Evolutionary conservation across 148 eudicot genomes (phyloP).

Genomic region (Rhododendron kiyosumense): DNA sequence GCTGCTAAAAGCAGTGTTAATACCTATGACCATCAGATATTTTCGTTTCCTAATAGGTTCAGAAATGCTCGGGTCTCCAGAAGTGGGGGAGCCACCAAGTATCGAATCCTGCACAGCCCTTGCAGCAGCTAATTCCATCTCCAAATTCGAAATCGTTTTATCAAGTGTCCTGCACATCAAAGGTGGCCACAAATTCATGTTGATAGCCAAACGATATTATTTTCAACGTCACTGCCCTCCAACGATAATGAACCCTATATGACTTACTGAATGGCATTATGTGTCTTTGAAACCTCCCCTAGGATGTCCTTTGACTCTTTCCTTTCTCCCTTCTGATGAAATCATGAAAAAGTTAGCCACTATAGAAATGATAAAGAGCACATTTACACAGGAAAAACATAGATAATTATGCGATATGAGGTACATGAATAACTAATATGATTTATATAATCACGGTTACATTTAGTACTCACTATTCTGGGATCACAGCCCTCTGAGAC

Average conservation of each 20-base stretch:
- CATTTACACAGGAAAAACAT: not conserved
- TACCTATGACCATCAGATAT: conserved; percentile 80
- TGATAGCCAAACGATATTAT: not conserved
- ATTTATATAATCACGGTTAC: not conserved
- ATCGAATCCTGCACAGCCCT: conserved; percentile 83
- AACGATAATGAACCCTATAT: not conserved
- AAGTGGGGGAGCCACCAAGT: conserved; percentile 58
- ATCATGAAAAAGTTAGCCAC: not conserved
- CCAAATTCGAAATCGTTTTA: conserved; percentile 78
- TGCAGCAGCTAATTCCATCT: conserved; percentile 94
- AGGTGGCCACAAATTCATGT: conserved; percentile 4
- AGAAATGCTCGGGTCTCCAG: conserved; percentile 31
- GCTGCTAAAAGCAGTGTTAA: conserved; percentile 92
- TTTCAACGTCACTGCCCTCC: not conserved
- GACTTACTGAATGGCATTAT: conserved; percentile 61
- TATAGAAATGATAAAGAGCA: not conserved
- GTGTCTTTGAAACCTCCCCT: conserved; percentile 54
- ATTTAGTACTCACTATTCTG: conserved; percentile 42
- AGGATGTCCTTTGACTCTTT: conserved; percentile 30
- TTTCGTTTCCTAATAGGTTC: conserved; percentile 52
- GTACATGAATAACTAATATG: not conserved
- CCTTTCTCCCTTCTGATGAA: conserved; percentile 32
- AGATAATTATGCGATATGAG: not conserved
- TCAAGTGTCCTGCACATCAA: conserved; percentile 54
- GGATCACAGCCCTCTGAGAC: conserved; percentile 44